phyloP scores from a whole-genome alignment of 1,284 basidiomycete species.

The Clitocybe nebularis region DNA sequence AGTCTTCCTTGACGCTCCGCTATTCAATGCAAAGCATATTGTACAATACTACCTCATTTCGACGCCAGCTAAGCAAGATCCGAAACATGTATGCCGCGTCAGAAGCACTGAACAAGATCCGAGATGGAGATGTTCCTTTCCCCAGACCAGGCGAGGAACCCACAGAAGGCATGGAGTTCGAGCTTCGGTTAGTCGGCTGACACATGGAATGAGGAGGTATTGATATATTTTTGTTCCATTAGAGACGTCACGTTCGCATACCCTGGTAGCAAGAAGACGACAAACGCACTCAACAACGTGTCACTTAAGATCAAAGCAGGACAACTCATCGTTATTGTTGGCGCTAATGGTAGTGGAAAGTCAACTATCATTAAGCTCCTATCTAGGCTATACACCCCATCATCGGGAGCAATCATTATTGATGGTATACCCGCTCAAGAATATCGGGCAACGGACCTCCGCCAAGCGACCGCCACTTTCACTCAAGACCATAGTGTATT shows the following conservation, averaged over 20 bases:
- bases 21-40: conserved; percentile 21
- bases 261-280: conserved; percentile 35
- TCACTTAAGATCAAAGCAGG: conserved; percentile 42
- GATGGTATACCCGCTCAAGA: conserved; percentile 32
- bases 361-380: conserved; percentile 41
- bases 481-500: conserved; percentile 42
- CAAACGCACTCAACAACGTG: conserved; percentile 34
- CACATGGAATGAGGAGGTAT: too few relatives aligned
- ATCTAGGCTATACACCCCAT: conserved; percentile 39
- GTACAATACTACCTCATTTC: conserved; percentile 15
- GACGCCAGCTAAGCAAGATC: conserved; percentile 16
- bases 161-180: conserved; percentile 29
- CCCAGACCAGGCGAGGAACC: conserved; percentile 5
- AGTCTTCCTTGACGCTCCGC: conserved; percentile 23
- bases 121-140: conserved; percentile 13
- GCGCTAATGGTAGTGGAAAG: conserved; percentile 42
- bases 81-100: conserved; percentile 17
- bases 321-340: conserved; percentile 45
- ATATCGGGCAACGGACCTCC: conserved; percentile 32
- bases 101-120: conserved; percentile 6
- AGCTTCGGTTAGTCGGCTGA: conserved; percentile 26
- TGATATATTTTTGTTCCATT: conserved; percentile 3
- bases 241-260: conserved; percentile 47
- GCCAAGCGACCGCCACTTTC: conserved; percentile 34
- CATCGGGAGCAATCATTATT: conserved; percentile 36